These are phyloP conservation scores for Talaromyces borbonicus DNA, from an alignment of 495 filamentous ascomycete genomes.

Conservation along the genomic window DNA sequence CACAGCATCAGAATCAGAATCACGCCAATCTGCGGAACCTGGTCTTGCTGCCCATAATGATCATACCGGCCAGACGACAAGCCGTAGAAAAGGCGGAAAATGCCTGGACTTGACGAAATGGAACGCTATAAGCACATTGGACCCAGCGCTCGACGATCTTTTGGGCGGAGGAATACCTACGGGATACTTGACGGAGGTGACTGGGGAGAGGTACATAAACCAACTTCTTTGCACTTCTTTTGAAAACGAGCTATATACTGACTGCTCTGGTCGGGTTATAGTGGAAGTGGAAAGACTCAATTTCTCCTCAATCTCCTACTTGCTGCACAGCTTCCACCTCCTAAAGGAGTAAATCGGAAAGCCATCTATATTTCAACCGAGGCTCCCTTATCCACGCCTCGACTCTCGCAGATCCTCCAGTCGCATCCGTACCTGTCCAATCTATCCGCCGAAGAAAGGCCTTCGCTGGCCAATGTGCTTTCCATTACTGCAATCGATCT, in stretches of 20 bases:
- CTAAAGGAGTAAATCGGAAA: constrained; percentile 55
- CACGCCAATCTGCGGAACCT: no score
- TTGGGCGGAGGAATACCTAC: constrained; percentile 79
- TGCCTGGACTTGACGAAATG: constrained; percentile 32
- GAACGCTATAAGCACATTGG: constrained; percentile 68
- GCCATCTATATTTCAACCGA: constrained; percentile 96
- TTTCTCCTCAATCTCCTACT: constrained; percentile 81
- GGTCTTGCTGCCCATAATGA: no score
- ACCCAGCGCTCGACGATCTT: constrained; percentile 60
- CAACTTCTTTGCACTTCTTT: neutral
- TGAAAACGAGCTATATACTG: neutral
- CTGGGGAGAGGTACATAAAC: constrained; percentile 65
- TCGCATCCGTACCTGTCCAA: constrained; percentile 50
- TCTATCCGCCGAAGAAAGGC: constrained; percentile 37
- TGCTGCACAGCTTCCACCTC: constrained; percentile 66
- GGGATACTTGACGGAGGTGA: constrained; percentile 79
- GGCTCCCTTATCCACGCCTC: constrained; percentile 66
- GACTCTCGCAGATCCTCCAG: constrained; percentile 68
- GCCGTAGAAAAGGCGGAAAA: constrained; percentile 6
- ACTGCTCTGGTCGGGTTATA: constrained; percentile 14
- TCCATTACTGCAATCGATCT: constrained; percentile 83
- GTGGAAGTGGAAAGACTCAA: constrained; percentile 93
- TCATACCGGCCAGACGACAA: neutral
- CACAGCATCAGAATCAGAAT: no score
- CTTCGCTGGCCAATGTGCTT: constrained; percentile 59